phyloP scores from a whole-genome alignment of 495 filamentous ascomycete genomes.

The Bathelium albidoporum region DNA sequence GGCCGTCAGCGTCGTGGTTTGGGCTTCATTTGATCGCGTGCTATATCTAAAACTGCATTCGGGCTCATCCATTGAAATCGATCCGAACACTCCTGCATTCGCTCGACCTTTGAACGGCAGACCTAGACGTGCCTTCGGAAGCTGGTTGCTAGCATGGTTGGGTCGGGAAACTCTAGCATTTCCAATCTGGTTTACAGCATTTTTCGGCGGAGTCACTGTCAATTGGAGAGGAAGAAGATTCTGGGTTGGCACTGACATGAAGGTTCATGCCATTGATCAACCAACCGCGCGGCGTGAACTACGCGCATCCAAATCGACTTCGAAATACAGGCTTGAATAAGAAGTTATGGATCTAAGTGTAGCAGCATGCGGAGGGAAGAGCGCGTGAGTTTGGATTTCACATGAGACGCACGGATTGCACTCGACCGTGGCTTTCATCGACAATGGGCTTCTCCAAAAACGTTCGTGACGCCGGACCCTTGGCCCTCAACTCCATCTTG shows the following conservation, averaged over 20 bases:
- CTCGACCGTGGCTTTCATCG: too few relatives aligned
- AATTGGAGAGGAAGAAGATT: constrained; percentile 79
- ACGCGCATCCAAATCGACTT: background rate
- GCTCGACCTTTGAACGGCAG: constrained; percentile 39
- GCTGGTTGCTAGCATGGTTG: constrained; percentile 78
- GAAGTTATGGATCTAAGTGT: background rate
- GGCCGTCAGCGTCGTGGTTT: constrained; percentile 51
- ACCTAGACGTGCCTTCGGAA: constrained; percentile 37
- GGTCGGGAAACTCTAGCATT: constrained; percentile 73
- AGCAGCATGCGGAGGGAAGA: background rate
- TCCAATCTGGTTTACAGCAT: constrained; percentile 79
- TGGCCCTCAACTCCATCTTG: too few relatives aligned
- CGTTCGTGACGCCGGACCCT: too few relatives aligned
- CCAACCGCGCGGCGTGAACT: background rate
- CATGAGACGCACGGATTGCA: background rate
- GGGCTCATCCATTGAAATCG: constrained; percentile 55
- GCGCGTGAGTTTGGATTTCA: background rate
- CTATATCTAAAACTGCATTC: constrained; percentile 66
- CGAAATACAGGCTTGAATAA: background rate
- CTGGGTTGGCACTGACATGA: constrained; percentile 75
- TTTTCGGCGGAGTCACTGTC: constrained; percentile 72
- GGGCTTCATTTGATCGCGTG: constrained; percentile 65
- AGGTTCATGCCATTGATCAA: constrained; percentile 42
- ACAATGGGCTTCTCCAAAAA: too few relatives aligned
- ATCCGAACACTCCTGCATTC: constrained; percentile 64